Evolutionary conservation across 768 basidiomycete species (phyloP).

Genomic region (Sarcomyxa edulis): DNA sequence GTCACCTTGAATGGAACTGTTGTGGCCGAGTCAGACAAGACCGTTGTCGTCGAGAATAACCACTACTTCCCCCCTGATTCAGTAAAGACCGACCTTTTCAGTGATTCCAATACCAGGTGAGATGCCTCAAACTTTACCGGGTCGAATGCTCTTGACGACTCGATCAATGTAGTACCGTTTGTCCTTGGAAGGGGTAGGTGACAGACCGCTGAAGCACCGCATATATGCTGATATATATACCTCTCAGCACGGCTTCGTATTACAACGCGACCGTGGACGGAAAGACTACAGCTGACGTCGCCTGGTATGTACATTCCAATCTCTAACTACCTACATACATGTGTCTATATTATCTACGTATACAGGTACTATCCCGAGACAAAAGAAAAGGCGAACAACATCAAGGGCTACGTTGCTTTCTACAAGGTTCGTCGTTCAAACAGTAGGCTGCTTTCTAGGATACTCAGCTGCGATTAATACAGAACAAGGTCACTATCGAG

Average conservation of each 20-base stretch:
- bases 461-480: too few species aligned
- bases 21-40: conserved; percentile 54
- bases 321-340: not conserved
- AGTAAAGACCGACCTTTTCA: conserved; percentile 41
- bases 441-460: too few species aligned
- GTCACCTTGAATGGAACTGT: conserved; percentile 43
- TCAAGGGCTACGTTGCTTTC: conserved; percentile 69
- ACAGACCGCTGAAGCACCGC: not conserved
- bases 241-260: conserved; percentile 54
- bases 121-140: conserved; percentile 8
- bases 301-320: conserved; percentile 44
- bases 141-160: conserved; percentile 1
- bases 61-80: conserved; percentile 67
- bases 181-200: conserved; percentile 71
- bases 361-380: conserved; percentile 66
- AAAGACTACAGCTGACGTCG: conserved; percentile 48
- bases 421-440: too few species aligned
- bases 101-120: conserved; percentile 49
- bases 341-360: not conserved
- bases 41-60: conserved; percentile 59
- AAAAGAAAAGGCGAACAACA: conserved; percentile 50
- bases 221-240: not conserved
- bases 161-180: conserved; percentile 34
- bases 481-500: too few species aligned
- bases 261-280: conserved; percentile 52